phyloP scores from a whole-genome alignment of 1,284 basidiomycete genomes.

The Cystobasidiaceae sp. region DNA sequence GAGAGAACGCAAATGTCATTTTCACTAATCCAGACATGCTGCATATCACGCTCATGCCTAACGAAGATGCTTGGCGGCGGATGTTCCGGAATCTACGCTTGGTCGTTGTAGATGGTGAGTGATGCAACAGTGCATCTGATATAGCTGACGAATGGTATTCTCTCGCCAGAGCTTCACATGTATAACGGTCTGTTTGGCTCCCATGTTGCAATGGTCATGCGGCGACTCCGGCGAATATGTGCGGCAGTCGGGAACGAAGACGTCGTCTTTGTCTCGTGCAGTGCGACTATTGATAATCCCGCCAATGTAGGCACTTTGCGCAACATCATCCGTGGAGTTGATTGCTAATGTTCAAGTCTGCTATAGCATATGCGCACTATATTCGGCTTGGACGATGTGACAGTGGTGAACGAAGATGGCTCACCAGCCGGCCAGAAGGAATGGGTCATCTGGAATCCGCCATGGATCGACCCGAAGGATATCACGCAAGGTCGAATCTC shows the following conservation, averaged over 20 bases:
- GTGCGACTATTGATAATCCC: slow-evolving; percentile 79
- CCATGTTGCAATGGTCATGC: slow-evolving; percentile 71
- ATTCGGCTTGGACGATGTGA: slow-evolving; percentile 66
- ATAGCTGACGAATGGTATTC: slow-evolving; percentile 16
- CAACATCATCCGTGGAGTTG: neutral
- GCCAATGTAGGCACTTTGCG: slow-evolving; percentile 41
- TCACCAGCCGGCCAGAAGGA: slow-evolving; percentile 70
- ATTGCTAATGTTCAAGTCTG: no score
- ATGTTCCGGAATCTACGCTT: slow-evolving; percentile 64
- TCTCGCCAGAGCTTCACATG: slow-evolving; percentile 43
- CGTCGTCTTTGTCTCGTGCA: slow-evolving; percentile 74
- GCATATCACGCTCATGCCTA: slow-evolving; percentile 75
- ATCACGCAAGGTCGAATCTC: slow-evolving; percentile 58
- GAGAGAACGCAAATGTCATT: slow-evolving; percentile 49
- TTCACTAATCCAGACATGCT: slow-evolving; percentile 67
- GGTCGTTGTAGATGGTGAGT: slow-evolving; percentile 69
- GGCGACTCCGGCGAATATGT: slow-evolving; percentile 69
- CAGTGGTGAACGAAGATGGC: slow-evolving; percentile 72
- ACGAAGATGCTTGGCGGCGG: slow-evolving; percentile 78
- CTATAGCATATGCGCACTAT: slow-evolving; percentile 64
- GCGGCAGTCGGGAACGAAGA: slow-evolving; percentile 70
- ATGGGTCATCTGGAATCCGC: slow-evolving; percentile 66
- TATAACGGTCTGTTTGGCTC: slow-evolving; percentile 47
- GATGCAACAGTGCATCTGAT: slow-evolving; percentile 50
- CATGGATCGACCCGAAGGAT: slow-evolving; percentile 58